A percentile compares a stretch with the other conserved stretches of the same genome.
phyloP scores from a whole-genome alignment of 202 grass and related monocot genomes.

The Digitaria exilis region DNA sequence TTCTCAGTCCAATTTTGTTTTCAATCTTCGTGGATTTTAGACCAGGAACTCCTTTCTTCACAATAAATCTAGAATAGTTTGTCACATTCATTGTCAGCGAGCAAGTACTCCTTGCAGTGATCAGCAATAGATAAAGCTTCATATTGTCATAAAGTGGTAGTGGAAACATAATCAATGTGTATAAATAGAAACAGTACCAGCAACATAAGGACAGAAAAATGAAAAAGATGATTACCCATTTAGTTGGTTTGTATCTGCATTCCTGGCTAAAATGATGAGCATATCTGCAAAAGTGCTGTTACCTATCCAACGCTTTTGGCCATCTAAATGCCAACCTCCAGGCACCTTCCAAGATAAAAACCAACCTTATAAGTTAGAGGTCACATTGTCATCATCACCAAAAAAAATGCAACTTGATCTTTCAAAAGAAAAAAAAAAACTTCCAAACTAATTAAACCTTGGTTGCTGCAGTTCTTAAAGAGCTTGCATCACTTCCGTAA shows the following conservation, averaged over 20 bases:
- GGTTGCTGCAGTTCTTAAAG: constrained; percentile 65
- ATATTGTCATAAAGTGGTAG: not conserved
- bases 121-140: not conserved
- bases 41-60: constrained; percentile 82
- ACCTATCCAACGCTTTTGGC: constrained; percentile 97
- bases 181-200: not conserved
- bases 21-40: constrained; percentile 87
- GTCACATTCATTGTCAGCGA: constrained; percentile 16
- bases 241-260: constrained; percentile 84
- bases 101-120: not conserved
- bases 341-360: constrained; percentile 66
- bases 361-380: constrained; percentile 1
- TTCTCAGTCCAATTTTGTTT: constrained; percentile 96
- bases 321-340: constrained; percentile 90
- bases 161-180: no score
- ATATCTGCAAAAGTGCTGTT: constrained; percentile 95
- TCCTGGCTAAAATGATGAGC: constrained; percentile 81
- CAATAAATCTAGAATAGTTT: constrained; percentile 70
- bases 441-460: constrained; percentile 59
- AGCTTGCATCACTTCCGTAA: constrained; percentile 95
- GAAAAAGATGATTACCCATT: constrained; percentile 70
- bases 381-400: not conserved
- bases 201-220: not conserved
- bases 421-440: not conserved
- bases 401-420: not conserved